Base-by-base conservation (phyloP, 2,329 filamentous ascomycete genomes). In the Neonectria hederae region DNA sequence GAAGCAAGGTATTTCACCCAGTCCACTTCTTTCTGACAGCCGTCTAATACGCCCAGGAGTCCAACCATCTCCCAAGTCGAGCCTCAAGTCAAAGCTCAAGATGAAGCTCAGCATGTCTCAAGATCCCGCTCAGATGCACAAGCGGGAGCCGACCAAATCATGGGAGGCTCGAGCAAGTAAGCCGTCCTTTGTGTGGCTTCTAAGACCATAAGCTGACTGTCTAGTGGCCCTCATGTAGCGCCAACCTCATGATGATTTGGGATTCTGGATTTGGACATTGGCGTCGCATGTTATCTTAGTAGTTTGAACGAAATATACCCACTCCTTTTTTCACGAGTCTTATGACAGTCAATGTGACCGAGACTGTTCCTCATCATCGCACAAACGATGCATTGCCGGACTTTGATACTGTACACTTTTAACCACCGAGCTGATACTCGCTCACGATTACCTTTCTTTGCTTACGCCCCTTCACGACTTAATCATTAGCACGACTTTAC, bases 91-190 rank as follows among this genome's bases (percentile, higher is more conserved):
- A 2, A 74, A 66, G 70, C 55, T 74, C 59, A 66, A 70, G 65
- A 57, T 58, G 32, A 74, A 72, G 60, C 60, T 74, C 5, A 54
- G 51, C 14, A 59, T 65, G 4, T 69, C 70, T 3, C 58, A 68
- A 22, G 70, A 73, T 42, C 72, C 72, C 19, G 56, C 65, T 32
- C 68, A 70, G 54, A 70, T 62, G 56, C 65, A 59, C 4, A 67
- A 58, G 35, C 40, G 49, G 14, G 69, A 74, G 10, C 69, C 70
- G 4, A 63, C 59, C 46, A 72, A 73, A 65, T 72, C 69, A 6
- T 74, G 72, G 72, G 72, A 74, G 30, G 72, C 72, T 7, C 72
- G 72, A 55, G 65, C 67, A 48, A 61, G 72, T 74, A 57, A 66
- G 72, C 59, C 10, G 38, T 42, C 51, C 32, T 54, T 48, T 49